phyloP scores from a whole-genome alignment of 352 stramenopile genomes.

The Globisporangium nagaii region DNA sequence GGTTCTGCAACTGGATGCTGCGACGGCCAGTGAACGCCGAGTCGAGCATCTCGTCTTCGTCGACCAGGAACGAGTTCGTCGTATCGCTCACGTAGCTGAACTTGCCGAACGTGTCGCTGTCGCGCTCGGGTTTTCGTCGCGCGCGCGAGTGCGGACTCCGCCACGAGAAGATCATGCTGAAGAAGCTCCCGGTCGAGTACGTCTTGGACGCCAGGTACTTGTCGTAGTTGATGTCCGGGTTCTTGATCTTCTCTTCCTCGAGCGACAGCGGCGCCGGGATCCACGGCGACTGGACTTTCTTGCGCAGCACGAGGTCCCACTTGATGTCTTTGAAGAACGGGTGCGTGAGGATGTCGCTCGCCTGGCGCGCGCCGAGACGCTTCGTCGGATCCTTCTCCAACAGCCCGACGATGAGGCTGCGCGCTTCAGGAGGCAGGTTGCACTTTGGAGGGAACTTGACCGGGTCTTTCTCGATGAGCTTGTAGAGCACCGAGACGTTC shows the following conservation, averaged over 20 bases:
- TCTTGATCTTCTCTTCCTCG: conserved; percentile 71
- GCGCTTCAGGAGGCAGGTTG: conserved; percentile 57
- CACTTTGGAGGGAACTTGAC: conserved; percentile 84
- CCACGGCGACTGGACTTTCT: conserved; percentile 75
- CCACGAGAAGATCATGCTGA: conserved; percentile 81
- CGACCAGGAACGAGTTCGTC: conserved; percentile 84
- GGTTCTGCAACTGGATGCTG: conserved; percentile 78
- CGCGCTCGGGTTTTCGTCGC: conserved; percentile 41
- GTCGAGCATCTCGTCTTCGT: conserved; percentile 88
- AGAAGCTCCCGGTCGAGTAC: conserved; percentile 70
- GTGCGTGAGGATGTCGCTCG: conserved; percentile 78
- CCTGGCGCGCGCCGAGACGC: conserved; percentile 73
- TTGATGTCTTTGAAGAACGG: conserved; percentile 77
- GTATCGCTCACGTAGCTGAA: conserved; percentile 88
- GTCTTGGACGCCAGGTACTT: conserved; percentile 83
- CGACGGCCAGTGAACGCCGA: conserved; percentile 74
- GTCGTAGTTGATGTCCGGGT: conserved; percentile 81
- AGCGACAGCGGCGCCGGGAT: conserved; percentile 59
- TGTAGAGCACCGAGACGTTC: conserved; percentile 89
- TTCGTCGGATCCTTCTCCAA: conserved; percentile 84
- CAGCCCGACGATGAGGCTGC: conserved; percentile 67
- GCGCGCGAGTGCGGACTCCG: conserved; percentile 49
- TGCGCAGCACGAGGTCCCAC: conserved; percentile 80
- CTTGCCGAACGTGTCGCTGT: conserved; percentile 79
- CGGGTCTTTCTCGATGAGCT: conserved; percentile 85